Evolutionary conservation across 371 early-diverging fungal genomes (phyloP), one percentile per base, ranked within the genome.

Genomic region (Funneliformis caledonium): DNA sequence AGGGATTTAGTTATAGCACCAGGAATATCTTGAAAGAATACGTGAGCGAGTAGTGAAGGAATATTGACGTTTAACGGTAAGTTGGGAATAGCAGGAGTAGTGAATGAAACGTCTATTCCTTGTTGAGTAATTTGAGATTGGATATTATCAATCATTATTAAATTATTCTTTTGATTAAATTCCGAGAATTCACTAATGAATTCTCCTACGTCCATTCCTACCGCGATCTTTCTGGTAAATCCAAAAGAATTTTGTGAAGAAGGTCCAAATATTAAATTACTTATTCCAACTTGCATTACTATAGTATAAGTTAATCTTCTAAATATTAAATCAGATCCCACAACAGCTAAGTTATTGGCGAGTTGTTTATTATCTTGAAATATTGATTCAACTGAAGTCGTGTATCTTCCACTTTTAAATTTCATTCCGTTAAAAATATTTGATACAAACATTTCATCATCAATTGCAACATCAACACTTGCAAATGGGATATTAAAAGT

Each of bases 331-430:
- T 62, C 64, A 14, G 64, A n/a, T 26, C 8, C 31, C n/a, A 62
- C 26, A 26, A 26, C 4, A 3, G 31, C 64, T 12, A 62, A 62
- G n/a, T 62, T 11, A 31, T 62, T 62, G 2, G 64, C 22, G 4
- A 62, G 1, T 62, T n/a, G 22, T 62, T 62, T 62, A 62, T 62
- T 62, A 62, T 62, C 26, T n/a, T n/a, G 22, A 62, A 62, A 62
- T 62, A 11, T 16, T 26, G 26, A 31, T 26, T 62, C 64, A 31
- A 62, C 31, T 62, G 64, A 62, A 31, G 64, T 62, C 1, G 22
- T 62, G 10, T 22, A 62, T 62, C 31, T 10, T 14, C 31, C 19
- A 10, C 14, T 26, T 64, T 64, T 31, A 31, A 64, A 64, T 64
- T 64, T 64, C 64, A 64, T 22, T 22, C 64, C 64, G 14, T 64